phyloP scores from a whole-genome alignment of 257 asterid species.

The Handroanthus guayacan region DNA sequence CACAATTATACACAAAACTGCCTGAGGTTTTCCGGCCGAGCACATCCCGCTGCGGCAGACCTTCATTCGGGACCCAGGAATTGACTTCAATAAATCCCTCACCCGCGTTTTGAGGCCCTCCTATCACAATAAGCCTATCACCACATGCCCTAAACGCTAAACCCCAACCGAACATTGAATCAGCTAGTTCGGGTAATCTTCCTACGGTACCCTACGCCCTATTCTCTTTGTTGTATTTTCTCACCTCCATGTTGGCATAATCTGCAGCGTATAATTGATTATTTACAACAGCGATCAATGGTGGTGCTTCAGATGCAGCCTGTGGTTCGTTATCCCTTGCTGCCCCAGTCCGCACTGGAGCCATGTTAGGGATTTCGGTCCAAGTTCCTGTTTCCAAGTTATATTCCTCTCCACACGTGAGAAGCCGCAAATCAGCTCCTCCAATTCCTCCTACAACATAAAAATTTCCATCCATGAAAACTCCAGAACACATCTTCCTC shows the following conservation, averaged over 20 bases:
- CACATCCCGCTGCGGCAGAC: constrained; percentile 59
- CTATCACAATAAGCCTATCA: constrained; percentile 68
- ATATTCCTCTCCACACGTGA: constrained; percentile 61
- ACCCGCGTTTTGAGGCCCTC: constrained; percentile 66
- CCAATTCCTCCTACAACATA: constrained; percentile 77
- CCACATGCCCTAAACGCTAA: constrained; percentile 67
- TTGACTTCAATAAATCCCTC: constrained; percentile 62
- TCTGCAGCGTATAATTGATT: constrained; percentile 85
- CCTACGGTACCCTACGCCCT: constrained; percentile 66
- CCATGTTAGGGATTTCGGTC: constrained; percentile 87
- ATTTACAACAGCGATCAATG: constrained; percentile 83
- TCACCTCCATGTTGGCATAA: constrained; percentile 79
- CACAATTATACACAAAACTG: constrained; percentile 87
- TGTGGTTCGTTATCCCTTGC: constrained; percentile 62
- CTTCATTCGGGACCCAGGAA: constrained; percentile 60
- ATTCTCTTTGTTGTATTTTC: constrained; percentile 60
- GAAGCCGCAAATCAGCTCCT: constrained; percentile 41
- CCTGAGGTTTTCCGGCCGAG: constrained; percentile 79
- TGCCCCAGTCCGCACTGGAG: constrained; percentile 63
- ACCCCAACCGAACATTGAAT: constrained; percentile 79
- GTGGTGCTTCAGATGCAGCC: constrained; percentile 85
- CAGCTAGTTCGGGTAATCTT: constrained; percentile 77
- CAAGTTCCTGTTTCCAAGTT: constrained; percentile 57
- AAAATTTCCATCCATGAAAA: constrained; percentile 77
- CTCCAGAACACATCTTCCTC: constrained; percentile 89